Evolutionary conservation across 2,329 filamentous ascomycete species (phyloP).

Genomic region (Exophiala sp.): DNA sequence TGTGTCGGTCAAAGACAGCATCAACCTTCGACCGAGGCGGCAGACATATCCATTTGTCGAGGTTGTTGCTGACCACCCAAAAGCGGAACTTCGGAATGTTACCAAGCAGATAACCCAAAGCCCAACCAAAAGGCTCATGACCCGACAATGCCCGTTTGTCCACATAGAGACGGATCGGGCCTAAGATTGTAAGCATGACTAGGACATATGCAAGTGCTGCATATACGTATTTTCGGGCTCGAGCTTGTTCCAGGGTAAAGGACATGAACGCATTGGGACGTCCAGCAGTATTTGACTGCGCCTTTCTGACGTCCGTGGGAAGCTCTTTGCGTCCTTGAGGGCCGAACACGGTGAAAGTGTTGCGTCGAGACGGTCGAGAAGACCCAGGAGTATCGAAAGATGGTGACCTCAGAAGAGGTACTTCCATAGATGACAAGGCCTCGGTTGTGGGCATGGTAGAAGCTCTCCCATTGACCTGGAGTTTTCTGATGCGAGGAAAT

Average conservation of each 20-base stretch:
- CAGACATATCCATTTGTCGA: conserved; percentile 57
- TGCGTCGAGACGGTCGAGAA: conserved; percentile 8
- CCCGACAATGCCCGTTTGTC: conserved; percentile 62
- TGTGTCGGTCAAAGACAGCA: background rate
- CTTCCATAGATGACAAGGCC: conserved; percentile 9
- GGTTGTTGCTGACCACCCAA: conserved; percentile 63
- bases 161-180: conserved; percentile 70
- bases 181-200: conserved; percentile 63
- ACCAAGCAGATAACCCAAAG: conserved; percentile 81
- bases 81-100: conserved; percentile 70
- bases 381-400: conserved; percentile 4
- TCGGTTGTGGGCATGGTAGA: conserved; percentile 5
- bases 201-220: conserved; percentile 72
- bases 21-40: conserved; percentile 3
- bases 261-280: conserved; percentile 61
- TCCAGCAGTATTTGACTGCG: conserved; percentile 29
- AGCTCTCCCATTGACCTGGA: conserved; percentile 14
- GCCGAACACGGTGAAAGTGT: conserved; percentile 44
- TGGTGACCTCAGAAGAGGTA: background rate
- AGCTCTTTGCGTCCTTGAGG: background rate
- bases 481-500: conserved; percentile 5
- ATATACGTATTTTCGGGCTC: conserved; percentile 76
- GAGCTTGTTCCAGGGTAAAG: conserved; percentile 75
- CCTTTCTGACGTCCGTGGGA: background rate
- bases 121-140: conserved; percentile 87